Evolutionary conservation across 768 basidiomycete genomes (phyloP).

Genomic region (Podaxis pistillaris): DNA sequence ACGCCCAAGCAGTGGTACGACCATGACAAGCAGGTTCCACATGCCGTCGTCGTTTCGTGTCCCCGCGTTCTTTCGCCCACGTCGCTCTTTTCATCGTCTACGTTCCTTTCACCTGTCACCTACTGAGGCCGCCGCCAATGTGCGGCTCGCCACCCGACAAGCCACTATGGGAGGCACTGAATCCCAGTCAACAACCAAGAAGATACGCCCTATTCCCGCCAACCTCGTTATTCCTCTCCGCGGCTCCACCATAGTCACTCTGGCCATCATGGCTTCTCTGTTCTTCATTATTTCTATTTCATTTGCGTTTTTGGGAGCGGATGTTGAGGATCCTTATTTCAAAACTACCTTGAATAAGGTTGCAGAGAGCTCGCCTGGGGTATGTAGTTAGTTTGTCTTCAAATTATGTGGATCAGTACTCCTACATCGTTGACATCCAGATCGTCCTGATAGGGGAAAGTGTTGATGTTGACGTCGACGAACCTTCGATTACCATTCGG

Average conservation of each 20-base stretch:
- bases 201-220: conserved; percentile 12
- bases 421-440: conserved; percentile 24
- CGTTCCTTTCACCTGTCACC: conserved; percentile 44
- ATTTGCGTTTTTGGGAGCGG: conserved; percentile 45
- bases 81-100: conserved; percentile 37
- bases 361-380: conserved; percentile 43
- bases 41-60: conserved; percentile 27
- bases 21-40: conserved; percentile 15
- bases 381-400: conserved; percentile 24
- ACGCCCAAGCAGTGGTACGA: conserved; percentile 3
- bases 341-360: conserved; percentile 37
- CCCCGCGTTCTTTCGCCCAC: conserved; percentile 28
- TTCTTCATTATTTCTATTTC: conserved; percentile 49
- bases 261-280: conserved; percentile 44
- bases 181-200: conserved; percentile 14
- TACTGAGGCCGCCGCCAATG: conserved; percentile 14
- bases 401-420: neutral
- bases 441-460: conserved; percentile 55
- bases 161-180: conserved; percentile 24
- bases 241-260: conserved; percentile 29
- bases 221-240: conserved; percentile 27
- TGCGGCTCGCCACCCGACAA: conserved; percentile 19
- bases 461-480: conserved; percentile 58
- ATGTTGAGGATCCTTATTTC: conserved; percentile 40
- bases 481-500: conserved; percentile 52